Evolutionary conservation across 768 basidiomycete species (phyloP).

Genomic region (Pleurotus sapidus): DNA sequence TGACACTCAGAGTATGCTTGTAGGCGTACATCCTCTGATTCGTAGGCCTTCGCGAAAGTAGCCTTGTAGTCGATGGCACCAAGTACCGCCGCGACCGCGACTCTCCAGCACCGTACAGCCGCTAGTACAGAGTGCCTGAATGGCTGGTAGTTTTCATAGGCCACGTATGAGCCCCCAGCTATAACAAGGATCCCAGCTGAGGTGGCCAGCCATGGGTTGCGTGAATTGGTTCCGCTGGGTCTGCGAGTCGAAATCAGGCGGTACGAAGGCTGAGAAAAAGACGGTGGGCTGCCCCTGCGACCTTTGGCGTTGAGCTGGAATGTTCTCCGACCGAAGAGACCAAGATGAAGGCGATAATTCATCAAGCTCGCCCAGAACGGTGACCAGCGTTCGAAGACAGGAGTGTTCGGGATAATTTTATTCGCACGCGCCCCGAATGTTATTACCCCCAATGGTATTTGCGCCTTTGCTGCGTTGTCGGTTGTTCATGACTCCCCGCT

Average conservation of each 20-base stretch:
- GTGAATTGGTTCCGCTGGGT: not conserved
- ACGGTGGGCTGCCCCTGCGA: not conserved
- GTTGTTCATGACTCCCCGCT: not conserved
- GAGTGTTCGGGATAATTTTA: not conserved
- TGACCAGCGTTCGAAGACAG: not conserved
- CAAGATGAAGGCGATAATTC: not conserved
- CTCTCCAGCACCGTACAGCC: slow-evolving; percentile 71
- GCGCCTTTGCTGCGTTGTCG: too few species aligned
- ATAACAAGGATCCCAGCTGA: slow-evolving; percentile 32
- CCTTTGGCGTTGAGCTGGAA: not conserved
- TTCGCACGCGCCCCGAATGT: slow-evolving; percentile 5
- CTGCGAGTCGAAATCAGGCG: not conserved
- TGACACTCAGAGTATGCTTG: slow-evolving; percentile 78
- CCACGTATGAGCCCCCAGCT: slow-evolving; percentile 34
- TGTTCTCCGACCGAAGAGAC: not conserved
- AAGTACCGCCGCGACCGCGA: slow-evolving; percentile 65
- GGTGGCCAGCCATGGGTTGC: slow-evolving; percentile 33
- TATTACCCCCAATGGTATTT: too few species aligned
- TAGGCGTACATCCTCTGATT: slow-evolving; percentile 44
- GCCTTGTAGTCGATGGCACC: slow-evolving; percentile 72
- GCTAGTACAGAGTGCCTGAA: slow-evolving; percentile 78
- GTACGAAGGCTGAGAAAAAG: slow-evolving; percentile 1
- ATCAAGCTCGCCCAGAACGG: not conserved
- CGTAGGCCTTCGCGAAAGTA: slow-evolving; percentile 54
- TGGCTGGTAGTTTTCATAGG: slow-evolving; percentile 70